These are phyloP conservation scores for Cyathus striatus DNA, from an alignment of 768 basidiomycete genomes.

Conservation along the genomic window DNA sequence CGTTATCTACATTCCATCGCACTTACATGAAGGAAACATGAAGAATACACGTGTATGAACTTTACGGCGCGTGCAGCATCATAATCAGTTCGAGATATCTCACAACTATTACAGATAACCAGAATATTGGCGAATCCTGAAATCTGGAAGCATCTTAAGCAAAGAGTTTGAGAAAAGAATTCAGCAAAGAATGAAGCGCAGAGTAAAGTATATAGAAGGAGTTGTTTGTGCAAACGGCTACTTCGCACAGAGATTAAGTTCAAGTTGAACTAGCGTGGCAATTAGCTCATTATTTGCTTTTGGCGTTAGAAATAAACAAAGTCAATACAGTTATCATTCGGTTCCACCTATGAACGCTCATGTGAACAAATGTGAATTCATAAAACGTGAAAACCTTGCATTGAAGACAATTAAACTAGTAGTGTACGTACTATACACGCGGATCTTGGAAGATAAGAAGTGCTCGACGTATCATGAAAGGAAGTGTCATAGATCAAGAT, in stretches of 20 bases:
- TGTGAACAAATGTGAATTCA: no score
- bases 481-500: slow-evolving; percentile 13
- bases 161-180: no score
- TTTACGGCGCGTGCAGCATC: slow-evolving; percentile 7
- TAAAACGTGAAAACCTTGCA: no score
- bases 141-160: slow-evolving; percentile 2
- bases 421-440: no score
- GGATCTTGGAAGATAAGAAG: no score
- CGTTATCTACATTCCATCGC: slow-evolving; percentile 13
- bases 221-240: no score
- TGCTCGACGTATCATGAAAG: no score
- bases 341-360: no score
- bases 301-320: neutral
- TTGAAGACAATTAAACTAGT: no score
- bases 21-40: slow-evolving; percentile 26
- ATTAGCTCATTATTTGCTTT: neutral
- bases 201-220: neutral
- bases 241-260: no score
- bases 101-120: neutral
- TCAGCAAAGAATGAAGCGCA: no score
- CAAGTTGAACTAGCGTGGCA: neutral
- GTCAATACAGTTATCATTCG: no score
- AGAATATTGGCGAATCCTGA: neutral
- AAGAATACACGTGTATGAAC: slow-evolving; percentile 29
- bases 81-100: slow-evolving; percentile 1